Conservation (phyloP, 2,329 filamentous ascomycete genomes). For the Aschersonia sp. region DNA sequence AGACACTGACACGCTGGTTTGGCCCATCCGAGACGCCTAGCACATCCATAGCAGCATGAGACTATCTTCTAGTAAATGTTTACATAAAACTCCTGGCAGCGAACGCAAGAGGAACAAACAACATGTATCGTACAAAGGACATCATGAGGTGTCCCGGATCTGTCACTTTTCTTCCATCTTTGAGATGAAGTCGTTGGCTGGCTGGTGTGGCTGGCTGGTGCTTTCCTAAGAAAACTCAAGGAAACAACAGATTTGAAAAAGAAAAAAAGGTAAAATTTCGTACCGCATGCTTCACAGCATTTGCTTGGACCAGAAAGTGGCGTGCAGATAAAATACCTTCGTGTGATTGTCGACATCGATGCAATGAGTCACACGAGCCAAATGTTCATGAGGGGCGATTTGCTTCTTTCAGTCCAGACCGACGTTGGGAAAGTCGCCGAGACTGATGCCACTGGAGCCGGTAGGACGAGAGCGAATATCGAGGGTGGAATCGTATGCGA, state of each 20-base stretch:
- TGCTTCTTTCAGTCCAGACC: conserved; percentile 35
- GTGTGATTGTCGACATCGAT: no score
- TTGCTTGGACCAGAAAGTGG: no score
- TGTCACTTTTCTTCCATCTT: no score
- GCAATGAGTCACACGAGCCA: no score
- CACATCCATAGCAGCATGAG: conserved; percentile 13
- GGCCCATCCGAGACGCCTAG: conserved; percentile 12
- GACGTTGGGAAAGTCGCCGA: conserved; percentile 33
- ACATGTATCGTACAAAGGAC: conserved; percentile 22
- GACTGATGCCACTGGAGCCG: conserved; percentile 23
- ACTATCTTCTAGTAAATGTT: conserved; percentile 20
- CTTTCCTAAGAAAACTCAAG: no score
- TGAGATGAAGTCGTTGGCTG: no score
- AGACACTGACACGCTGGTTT: conserved; percentile 13
- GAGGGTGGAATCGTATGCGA: conserved; percentile 71
- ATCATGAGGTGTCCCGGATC: background rate
- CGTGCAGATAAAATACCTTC: no score
- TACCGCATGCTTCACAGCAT: no score
- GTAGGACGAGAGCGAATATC: conserved; percentile 35
- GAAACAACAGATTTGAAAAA: no score
- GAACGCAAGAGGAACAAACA: conserved; percentile 20
- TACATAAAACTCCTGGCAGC: conserved; percentile 22
- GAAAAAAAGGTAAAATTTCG: no score
- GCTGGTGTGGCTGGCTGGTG: no score
- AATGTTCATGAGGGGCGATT: no score